Evolutionary conservation across 2,329 filamentous ascomycete species (phyloP).

Genomic region (Byssochlamys sp.): DNA sequence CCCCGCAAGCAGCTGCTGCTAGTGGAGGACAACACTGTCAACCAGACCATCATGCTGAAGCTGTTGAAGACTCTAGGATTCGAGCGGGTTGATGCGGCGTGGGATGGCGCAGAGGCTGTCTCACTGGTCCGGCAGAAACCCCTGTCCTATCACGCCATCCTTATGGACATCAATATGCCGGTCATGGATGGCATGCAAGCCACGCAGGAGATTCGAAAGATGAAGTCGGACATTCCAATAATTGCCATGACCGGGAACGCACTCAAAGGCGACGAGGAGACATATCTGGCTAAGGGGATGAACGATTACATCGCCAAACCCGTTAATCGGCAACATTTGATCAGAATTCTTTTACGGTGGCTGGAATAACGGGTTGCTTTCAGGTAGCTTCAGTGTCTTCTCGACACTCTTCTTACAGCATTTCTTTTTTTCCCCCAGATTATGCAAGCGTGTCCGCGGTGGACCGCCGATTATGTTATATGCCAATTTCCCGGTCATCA

Average conservation of each 20-base stretch:
- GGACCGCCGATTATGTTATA: no score
- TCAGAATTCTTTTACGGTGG: conserved; percentile 35
- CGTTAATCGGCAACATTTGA: conserved; percentile 40
- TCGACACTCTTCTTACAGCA: neutral
- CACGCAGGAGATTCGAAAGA: conserved; percentile 33
- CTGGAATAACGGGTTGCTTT: conserved; percentile 15
- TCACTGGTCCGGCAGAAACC: conserved; percentile 33
- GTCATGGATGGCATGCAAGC: conserved; percentile 38
- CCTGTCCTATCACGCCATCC: conserved; percentile 33
- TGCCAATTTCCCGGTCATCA: no score
- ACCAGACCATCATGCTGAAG: conserved; percentile 34
- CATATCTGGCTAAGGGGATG: conserved; percentile 47
- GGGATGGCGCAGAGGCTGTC: conserved; percentile 37
- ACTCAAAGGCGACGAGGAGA: conserved; percentile 46
- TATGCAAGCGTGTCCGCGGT: no score
- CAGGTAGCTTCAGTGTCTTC: neutral
- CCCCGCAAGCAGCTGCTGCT: conserved; percentile 32
- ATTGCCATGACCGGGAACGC: conserved; percentile 50
- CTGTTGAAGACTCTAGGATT: conserved; percentile 33
- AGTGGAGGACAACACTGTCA: conserved; percentile 36
- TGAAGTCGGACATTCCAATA: conserved; percentile 37
- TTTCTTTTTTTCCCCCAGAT: no score
- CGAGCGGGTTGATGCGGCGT: conserved; percentile 32
- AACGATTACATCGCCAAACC: conserved; percentile 49
- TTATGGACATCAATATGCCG: conserved; percentile 43